Conservation (phyloP, 768 basidiomycete species). For the Sutorius australiensis region DNA sequence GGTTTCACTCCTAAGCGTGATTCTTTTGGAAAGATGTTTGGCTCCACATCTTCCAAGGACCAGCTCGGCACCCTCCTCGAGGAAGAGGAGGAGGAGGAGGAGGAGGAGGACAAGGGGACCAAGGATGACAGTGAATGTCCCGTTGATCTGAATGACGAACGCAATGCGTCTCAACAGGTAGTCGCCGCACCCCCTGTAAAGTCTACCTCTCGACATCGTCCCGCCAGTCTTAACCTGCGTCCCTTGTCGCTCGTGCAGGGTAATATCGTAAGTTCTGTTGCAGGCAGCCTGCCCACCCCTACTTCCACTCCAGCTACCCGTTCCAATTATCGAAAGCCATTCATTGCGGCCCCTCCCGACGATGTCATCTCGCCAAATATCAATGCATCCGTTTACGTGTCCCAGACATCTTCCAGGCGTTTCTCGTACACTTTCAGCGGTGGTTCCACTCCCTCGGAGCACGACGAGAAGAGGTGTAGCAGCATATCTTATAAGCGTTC, state of each 20-base stretch:
- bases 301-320: conserved; percentile 49
- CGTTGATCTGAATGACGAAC: conserved; percentile 12
- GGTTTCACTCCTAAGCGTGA: conserved; percentile 64
- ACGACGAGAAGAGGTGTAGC: conserved; percentile 48
- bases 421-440: conserved; percentile 27
- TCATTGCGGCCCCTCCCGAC: conserved; percentile 1
- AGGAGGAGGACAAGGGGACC: conserved; percentile 55
- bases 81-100: conserved; percentile 88
- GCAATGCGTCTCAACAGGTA: conserved; percentile 22
- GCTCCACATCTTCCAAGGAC: conserved; percentile 64
- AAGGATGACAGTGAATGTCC: conserved; percentile 47
- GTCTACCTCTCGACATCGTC: conserved; percentile 51
- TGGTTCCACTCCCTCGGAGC: conserved; percentile 23
- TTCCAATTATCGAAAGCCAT: conserved; percentile 38
- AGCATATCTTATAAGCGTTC: conserved; percentile 75
- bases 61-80: conserved; percentile 76
- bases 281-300: conserved; percentile 49
- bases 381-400: not conserved
- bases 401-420: conserved; percentile 22
- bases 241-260: conserved; percentile 68
- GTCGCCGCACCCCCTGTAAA: conserved; percentile 34
- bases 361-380: conserved; percentile 26
- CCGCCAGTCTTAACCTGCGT: conserved; percentile 62
- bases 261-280: conserved; percentile 35
- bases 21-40: conserved; percentile 70